Conservation (phyloP, 306 rosid genomes). For the Glycine tomentella region DNA sequence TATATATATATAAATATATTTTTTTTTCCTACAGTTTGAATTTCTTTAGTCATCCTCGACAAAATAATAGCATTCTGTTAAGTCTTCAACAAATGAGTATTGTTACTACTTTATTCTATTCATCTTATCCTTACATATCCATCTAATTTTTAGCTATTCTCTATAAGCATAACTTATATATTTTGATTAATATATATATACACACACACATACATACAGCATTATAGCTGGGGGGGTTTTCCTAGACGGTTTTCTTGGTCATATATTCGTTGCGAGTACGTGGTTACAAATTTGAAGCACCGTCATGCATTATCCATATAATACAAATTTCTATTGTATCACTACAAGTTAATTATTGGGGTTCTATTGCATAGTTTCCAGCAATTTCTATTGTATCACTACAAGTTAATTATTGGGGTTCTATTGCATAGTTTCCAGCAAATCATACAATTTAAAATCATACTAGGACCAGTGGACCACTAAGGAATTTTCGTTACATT, state of each 20-base stretch:
- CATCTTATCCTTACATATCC: no score
- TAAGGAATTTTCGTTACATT: neutral
- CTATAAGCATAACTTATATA: neutral
- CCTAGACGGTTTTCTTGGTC: no score
- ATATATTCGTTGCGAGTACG: neutral
- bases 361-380: no score
- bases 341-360: neutral
- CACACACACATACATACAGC: neutral
- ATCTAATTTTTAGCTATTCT: no score
- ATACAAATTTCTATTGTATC: neutral
- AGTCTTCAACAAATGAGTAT: neutral
- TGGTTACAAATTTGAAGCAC: neutral
- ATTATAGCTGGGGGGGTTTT: no score
- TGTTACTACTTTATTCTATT: neutral
- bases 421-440: slow-evolving; percentile 3
- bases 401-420: neutral
- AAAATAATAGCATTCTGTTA: neutral
- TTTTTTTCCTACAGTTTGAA: neutral
- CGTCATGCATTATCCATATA: neutral
- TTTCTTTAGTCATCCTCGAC: neutral
- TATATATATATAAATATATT: no score
- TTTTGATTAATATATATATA: neutral
- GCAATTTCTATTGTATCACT: neutral
- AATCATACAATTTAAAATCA: neutral
- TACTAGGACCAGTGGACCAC: neutral